Percentiles rank a stretch among this genome's conserved stretches.
These are phyloP conservation scores for Oryza meridionalis DNA, from an alignment of 176 grass and related monocot species.

Conservation along the genomic window DNA sequence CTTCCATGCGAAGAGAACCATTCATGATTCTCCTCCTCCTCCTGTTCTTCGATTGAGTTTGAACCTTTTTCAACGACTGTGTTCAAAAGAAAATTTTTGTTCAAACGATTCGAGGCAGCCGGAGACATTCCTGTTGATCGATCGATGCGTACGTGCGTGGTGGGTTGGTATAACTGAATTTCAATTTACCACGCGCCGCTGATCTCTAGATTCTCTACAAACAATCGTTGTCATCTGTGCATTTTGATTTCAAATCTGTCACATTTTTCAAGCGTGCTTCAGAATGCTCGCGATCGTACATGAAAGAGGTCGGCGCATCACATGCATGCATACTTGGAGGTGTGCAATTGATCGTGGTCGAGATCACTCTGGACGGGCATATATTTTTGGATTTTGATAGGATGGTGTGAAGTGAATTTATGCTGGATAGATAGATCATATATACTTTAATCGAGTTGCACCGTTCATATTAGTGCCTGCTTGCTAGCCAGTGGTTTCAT, in stretches of 20 bases:
- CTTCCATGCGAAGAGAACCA: background rate
- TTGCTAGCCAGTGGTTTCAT: background rate
- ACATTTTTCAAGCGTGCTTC: background rate
- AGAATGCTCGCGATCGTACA: background rate
- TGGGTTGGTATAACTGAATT: background rate
- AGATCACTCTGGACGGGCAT: background rate
- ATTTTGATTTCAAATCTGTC: background rate
- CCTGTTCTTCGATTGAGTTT: background rate
- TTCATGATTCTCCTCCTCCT: background rate
- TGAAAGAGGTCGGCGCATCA: background rate
- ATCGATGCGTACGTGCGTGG: background rate
- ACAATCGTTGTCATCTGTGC: background rate
- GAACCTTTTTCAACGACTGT: background rate
- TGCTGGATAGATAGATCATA: background rate
- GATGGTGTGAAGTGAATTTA: conserved; percentile 37
- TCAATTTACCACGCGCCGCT: background rate
- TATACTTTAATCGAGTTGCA: background rate
- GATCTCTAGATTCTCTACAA: background rate
- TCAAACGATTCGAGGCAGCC: background rate
- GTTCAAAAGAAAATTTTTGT: background rate
- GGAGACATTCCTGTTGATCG: background rate
- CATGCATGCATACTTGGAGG: background rate
- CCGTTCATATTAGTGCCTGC: background rate
- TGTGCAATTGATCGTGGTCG: background rate
- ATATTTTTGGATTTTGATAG: background rate